Evolutionary conservation across 2,329 filamentous ascomycete genomes (phyloP), one percentile per base, ranked within the genome.

Genomic region (Phialemoniopsis sp.): DNA sequence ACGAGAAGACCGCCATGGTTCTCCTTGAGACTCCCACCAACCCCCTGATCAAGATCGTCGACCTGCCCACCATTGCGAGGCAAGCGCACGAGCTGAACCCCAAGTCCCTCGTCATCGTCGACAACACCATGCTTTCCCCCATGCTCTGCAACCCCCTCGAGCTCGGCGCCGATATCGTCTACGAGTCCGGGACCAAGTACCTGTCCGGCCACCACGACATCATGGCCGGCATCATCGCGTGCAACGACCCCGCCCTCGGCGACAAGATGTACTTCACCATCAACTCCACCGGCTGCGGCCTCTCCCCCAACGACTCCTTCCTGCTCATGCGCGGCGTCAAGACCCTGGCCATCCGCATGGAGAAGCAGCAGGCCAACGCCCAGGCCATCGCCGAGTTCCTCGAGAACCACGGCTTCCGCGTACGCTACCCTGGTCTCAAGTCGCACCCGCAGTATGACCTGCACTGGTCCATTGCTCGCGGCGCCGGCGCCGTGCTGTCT

Each of bases 61-160:
- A 98, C 60, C 86, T 98, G 43, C 76, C 84, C 4, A 73, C 80
- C 16, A 94, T 98, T 51, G 81, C 93, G 13, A 72, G 75, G 30
- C 68, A 84, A 15, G 79, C 86, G 1, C 93, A 97, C 61, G 80
- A 83, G 29, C 78, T 78, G 36, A 95, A 93, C 62, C 71, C 84
- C 8, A 79, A 78, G 46, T 86, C 88, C 18, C 70, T 97, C 31
- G 89, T 98, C 13, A 82, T 90, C 3, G 93, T 97, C 18, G 93
- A 98, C 66, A 98, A 98, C 70, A 98, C 93, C 42, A 98, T 98
- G 93, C 82, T 98, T 49, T 96, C 90, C 3, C 93, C 93, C 10
- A 84, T 96, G 71, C 81, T 98, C 8, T 84, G 84, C 56, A 97
- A 95, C 66, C 93, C 93, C 6, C 79, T 98, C 14, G 91, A 97